phyloP scores from a whole-genome alignment of 1,139 yeast genomes.

The Barnettozyma hawaiiensis region DNA sequence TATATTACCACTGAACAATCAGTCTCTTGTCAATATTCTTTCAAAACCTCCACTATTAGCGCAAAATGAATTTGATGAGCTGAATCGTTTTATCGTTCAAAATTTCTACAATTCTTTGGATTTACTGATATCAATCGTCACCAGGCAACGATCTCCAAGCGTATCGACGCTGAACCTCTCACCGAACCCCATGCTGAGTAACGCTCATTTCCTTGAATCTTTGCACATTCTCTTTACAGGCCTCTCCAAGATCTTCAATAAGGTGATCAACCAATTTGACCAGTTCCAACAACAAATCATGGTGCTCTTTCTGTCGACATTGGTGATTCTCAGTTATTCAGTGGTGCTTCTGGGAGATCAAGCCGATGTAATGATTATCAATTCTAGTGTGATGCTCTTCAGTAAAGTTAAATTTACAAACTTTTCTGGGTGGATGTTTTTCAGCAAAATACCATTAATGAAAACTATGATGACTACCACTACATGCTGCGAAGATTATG shows the following conservation, averaged over 20 bases:
- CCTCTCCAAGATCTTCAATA: constrained; percentile 15
- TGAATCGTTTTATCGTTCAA: constrained; percentile 39
- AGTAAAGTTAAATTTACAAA: constrained; percentile 53
- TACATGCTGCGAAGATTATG: constrained; percentile 46
- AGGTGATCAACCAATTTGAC: constrained; percentile 9
- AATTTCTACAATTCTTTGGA: constrained; percentile 48
- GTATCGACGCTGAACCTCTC: constrained; percentile 8
- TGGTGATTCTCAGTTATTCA: constrained; percentile 50
- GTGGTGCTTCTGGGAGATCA: constrained; percentile 35
- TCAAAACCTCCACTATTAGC: constrained; percentile 30
- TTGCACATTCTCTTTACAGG: constrained; percentile 12
- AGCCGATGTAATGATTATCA: constrained; percentile 18
- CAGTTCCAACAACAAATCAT: constrained; percentile 31
- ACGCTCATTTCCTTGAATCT: constrained; percentile 8
- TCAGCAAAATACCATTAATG: constrained; percentile 8
- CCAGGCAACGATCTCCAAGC: constrained; percentile 26
- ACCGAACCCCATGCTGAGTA: neutral
- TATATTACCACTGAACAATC: constrained; percentile 46
- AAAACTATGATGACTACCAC: constrained; percentile 35
- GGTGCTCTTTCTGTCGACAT: constrained; percentile 40
- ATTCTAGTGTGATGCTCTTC: constrained; percentile 43
- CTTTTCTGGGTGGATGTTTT: constrained; percentile 22
- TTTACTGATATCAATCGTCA: constrained; percentile 37
- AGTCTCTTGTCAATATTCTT: constrained; percentile 30
- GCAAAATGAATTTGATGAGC: constrained; percentile 32